These are phyloP conservation scores for Eutypa lata DNA, from an alignment of 2,329 filamentous ascomycete genomes.

Conservation along the genomic window DNA sequence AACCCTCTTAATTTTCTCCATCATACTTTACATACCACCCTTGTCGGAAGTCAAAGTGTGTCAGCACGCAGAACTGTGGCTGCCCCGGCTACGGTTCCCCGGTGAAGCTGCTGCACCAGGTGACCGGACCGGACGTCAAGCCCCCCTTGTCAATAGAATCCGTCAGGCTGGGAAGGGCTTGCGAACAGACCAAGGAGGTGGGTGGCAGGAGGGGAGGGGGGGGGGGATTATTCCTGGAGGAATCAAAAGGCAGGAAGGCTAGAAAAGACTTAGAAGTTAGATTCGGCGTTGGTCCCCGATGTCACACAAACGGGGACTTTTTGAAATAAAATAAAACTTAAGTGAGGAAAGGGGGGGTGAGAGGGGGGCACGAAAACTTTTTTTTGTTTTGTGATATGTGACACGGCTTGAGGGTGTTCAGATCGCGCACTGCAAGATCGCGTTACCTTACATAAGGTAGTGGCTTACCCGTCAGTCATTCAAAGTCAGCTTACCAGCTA, in stretches of 20 bases:
- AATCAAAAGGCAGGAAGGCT: not conserved
- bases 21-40: no score
- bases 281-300: not conserved
- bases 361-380: not conserved
- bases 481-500: no score
- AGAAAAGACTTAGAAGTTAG: not conserved
- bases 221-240: no score
- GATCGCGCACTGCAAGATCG: constrained; percentile 26
- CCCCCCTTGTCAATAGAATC: not conserved
- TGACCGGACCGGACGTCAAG: no score
- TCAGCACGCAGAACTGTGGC: no score
- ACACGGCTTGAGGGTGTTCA: not conserved
- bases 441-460: constrained; percentile 20
- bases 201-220: no score
- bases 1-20: no score
- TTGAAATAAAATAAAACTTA: no score
- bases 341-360: not conserved
- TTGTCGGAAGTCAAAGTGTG: no score
- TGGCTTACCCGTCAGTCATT: not conserved
- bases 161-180: constrained; percentile 2
- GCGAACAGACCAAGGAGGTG: not conserved
- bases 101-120: no score
- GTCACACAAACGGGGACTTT: not conserved
- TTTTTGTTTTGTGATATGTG: not conserved
- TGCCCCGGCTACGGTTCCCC: no score